Conservation (phyloP, 2,329 filamentous ascomycete species). For the Didymella keratinophila region DNA sequence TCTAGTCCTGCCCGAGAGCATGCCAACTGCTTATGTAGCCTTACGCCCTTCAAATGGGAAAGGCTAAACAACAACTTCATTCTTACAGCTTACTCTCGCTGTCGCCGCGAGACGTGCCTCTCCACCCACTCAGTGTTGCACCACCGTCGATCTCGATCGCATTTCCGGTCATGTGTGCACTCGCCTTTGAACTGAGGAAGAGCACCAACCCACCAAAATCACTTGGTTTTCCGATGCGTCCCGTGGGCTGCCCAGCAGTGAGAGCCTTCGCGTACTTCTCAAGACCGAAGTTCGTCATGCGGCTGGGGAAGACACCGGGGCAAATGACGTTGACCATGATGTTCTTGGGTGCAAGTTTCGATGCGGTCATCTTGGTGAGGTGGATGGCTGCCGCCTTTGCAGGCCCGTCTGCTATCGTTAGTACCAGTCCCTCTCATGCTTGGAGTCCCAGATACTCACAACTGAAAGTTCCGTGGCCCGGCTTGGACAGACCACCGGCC, state of each 20-base stretch:
- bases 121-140: constrained; percentile 54
- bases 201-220: constrained; percentile 58
- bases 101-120: constrained; percentile 35
- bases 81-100: constrained; percentile 38
- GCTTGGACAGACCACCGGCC: constrained; percentile 61
- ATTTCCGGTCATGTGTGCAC: constrained; percentile 57
- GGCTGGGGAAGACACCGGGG: constrained; percentile 59
- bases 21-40: too few relatives aligned
- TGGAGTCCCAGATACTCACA: constrained; percentile 35
- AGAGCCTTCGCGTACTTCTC: constrained; percentile 59
- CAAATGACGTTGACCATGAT: constrained; percentile 60
- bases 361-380: constrained; percentile 60
- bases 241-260: constrained; percentile 56
- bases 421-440: neutral
- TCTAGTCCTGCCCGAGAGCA: too few relatives aligned
- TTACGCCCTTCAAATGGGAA: too few relatives aligned
- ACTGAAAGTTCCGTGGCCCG: constrained; percentile 60
- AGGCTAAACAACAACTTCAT: neutral
- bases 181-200: constrained; percentile 52
- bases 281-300: constrained; percentile 64
- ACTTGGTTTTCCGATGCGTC: constrained; percentile 57
- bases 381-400: constrained; percentile 64
- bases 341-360: constrained; percentile 60
- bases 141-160: constrained; percentile 60
- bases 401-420: constrained; percentile 52